Conservation (phyloP, 441 rosid genomes). For the Adansonia rubrostipa region DNA sequence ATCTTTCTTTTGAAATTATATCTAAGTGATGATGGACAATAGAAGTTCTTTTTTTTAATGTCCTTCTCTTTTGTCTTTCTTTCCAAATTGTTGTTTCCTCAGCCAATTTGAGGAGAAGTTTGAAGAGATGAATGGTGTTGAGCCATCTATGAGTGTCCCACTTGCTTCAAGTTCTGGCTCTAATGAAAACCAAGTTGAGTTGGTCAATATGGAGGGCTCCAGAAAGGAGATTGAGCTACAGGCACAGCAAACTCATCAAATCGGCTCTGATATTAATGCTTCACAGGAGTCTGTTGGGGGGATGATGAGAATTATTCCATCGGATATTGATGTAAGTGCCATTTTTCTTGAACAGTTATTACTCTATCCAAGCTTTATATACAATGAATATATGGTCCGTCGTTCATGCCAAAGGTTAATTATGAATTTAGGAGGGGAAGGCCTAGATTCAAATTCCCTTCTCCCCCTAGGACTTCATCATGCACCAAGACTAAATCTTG, state of each 20-base stretch:
- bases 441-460: neutral
- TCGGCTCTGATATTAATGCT: conserved; percentile 53
- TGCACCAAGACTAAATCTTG: neutral
- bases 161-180: conserved; percentile 63
- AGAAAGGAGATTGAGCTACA: conserved; percentile 47
- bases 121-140: conserved; percentile 69
- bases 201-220: conserved; percentile 39
- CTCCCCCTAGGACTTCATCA: neutral
- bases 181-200: conserved; percentile 56
- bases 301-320: conserved; percentile 83
- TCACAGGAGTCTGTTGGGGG: conserved; percentile 79
- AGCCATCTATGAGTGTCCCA: conserved; percentile 49
- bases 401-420: neutral
- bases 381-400: neutral
- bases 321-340: conserved; percentile 73
- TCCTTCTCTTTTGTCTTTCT: conserved; percentile 22
- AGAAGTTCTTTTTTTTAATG: conserved; percentile 8
- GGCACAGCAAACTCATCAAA: conserved; percentile 43
- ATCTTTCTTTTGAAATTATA: conserved; percentile 14
- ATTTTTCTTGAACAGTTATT: neutral
- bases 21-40: conserved; percentile 18
- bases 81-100: conserved; percentile 26
- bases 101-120: conserved; percentile 92
- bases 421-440: conserved; percentile 4
- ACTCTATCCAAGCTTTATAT: neutral